Base-by-base conservation (phyloP, 1,284 basidiomycete genomes). In the Cutaneotrichosporon daszewskae region DNA sequence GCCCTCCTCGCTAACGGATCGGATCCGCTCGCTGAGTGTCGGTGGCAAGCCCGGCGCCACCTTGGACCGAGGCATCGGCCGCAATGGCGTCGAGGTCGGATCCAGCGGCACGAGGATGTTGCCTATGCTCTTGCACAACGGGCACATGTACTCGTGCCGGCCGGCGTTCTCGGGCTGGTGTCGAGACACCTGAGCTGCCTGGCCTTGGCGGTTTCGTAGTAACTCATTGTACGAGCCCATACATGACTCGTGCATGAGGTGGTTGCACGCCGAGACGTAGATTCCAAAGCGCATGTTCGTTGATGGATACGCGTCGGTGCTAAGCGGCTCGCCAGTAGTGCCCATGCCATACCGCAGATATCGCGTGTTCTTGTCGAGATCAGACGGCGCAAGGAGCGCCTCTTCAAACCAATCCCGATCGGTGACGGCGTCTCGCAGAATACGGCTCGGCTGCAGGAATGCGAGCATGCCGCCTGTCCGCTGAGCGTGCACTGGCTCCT, bases 221-320 rank as follows among this genome's bases (percentile, higher is more conserved):
- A 89, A 90, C 3, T 80, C 72, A 56, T 81, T 90, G 68, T 98
- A 98, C 1, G 84, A 83, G 45, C 85, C 83, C 74, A 98, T 96
- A 71, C 95, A 98, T 31, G 84, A 80, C 49, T 94, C 74, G 71
- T 99, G 95, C 92, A 99, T 98, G 77, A 92, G 83, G 66, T 98
- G 95, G 27, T 85, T 90, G 69, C 94, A 98, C 20, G 91, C 84
- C 3, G 91, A 92, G 4, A 84, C 77, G 61, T 92, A 79, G 22
- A 97, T 74, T 6, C 94, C 95, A 57, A 91, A 90, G 23, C 82
- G 80, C 13, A 84, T 84, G 51, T 79, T 79, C 26, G 77, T 74
- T 0, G 79, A 64, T 0, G 87, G 83, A 69, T 89, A 91, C 0
- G 64, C 65, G 51, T 81, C 40, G 71, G 74, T 26, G 73, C 51